These are phyloP conservation scores for Lipomyces chichibuensis DNA, from an alignment of 805 yeast genomes.

Conservation along the genomic window DNA sequence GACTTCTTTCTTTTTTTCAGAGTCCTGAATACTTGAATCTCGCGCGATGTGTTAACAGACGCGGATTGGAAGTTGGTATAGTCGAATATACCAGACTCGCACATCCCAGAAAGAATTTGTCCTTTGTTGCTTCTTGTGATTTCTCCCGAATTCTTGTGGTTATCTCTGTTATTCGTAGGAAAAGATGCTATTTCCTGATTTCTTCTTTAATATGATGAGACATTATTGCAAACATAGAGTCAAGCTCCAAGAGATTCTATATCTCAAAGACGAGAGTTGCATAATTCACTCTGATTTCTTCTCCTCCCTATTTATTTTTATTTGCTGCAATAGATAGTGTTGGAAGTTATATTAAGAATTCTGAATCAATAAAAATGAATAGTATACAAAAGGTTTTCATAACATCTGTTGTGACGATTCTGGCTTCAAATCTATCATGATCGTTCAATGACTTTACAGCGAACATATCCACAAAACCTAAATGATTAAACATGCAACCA, in stretches of 20 bases:
- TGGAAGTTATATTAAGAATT: not conserved
- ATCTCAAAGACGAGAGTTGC: constrained; percentile 30
- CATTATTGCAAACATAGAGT: constrained; percentile 42
- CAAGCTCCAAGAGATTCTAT: constrained; percentile 42
- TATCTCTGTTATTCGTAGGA: not conserved
- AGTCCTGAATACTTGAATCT: constrained; percentile 19
- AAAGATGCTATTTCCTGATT: not conserved
- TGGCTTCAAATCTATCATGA: not conserved
- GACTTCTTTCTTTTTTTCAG: constrained; percentile 29
- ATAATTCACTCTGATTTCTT: constrained; percentile 26
- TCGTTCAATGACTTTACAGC: not conserved
- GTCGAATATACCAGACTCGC: constrained; percentile 39
- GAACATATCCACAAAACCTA: not conserved
- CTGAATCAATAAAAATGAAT: not conserved
- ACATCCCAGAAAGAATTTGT: not conserved
- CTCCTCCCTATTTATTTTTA: not conserved
- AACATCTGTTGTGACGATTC: not conserved
- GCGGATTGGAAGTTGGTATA: constrained; percentile 22
- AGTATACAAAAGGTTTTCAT: not conserved
- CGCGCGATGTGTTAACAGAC: not conserved
- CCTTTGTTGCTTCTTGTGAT: not conserved
- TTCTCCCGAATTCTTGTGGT: not conserved
- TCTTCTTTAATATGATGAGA: constrained; percentile 39
- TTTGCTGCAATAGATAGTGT: not conserved
- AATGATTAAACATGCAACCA: not conserved